phyloP scores from a whole-genome alignment of 768 basidiomycete genomes.

The Pleurotus djamor region DNA sequence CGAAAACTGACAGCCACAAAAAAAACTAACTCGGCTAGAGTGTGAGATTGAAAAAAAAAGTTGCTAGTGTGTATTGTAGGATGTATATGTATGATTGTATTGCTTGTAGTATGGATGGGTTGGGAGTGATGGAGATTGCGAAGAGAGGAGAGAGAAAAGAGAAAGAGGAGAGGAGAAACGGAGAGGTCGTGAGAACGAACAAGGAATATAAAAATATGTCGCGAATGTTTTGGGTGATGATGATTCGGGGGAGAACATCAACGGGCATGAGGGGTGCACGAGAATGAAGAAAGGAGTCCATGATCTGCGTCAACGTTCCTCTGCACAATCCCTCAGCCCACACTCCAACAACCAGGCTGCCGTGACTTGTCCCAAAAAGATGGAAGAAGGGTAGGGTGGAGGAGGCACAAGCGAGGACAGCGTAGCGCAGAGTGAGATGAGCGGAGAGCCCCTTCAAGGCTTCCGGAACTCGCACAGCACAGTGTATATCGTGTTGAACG shows the following conservation, averaged over 20 bases:
- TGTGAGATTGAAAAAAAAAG: background rate
- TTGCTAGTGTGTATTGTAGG: background rate
- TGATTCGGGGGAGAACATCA: background rate
- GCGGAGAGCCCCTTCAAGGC: constrained; percentile 41
- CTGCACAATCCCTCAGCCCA: constrained; percentile 17
- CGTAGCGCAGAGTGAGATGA: constrained; percentile 3
- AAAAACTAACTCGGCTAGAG: too few species aligned
- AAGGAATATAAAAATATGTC: constrained; percentile 25
- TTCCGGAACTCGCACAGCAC: constrained; percentile 95
- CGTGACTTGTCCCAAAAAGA: background rate
- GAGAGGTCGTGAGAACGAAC: constrained; percentile 18
- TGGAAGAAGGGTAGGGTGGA: constrained; percentile 11
- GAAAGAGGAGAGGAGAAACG: constrained; percentile 14
- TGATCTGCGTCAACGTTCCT: constrained; percentile 45
- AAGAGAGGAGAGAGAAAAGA: constrained; percentile 14
- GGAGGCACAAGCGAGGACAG: constrained; percentile 14
- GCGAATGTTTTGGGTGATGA: constrained; percentile 9
- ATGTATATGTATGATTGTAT: constrained; percentile 1
- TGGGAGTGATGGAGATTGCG: constrained; percentile 38
- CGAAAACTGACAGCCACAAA: too few species aligned
- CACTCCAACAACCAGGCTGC: background rate
- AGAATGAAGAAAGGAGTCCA: constrained; percentile 33
- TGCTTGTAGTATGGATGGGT: constrained; percentile 14
- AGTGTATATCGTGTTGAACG: constrained; percentile 99
- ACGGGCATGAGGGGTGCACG: background rate